phyloP scores from a whole-genome alignment of 345 rosid genomes.

The Turritis glabra region DNA sequence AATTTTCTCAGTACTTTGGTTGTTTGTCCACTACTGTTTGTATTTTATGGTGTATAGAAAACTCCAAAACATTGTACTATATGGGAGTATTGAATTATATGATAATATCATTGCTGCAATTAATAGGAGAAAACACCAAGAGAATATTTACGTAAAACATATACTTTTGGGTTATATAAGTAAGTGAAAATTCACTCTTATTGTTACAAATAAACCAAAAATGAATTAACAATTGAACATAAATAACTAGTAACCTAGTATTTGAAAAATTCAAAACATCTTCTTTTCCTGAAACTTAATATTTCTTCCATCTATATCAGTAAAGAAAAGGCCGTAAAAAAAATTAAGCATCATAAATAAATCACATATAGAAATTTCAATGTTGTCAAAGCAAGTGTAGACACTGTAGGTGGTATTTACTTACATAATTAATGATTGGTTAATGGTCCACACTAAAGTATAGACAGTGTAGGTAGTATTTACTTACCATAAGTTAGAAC shows the following conservation, averaged over 20 bases:
- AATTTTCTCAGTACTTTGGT: slow-evolving; percentile 27
- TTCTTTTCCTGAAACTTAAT: background rate
- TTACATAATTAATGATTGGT: background rate
- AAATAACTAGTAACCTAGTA: too few relatives aligned
- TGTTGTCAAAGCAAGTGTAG: background rate
- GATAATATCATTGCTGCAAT: background rate
- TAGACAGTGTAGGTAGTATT: background rate
- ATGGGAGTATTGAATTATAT: background rate
- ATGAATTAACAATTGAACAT: too few relatives aligned
- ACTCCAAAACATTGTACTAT: slow-evolving; percentile 26
- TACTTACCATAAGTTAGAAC: background rate
- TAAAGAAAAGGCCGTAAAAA: background rate
- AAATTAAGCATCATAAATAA: background rate
- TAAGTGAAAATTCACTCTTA: background rate
- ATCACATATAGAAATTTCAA: background rate
- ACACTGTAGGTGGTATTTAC: background rate
- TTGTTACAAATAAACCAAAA: too few relatives aligned
- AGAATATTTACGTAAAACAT: background rate
- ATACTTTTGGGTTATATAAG: background rate
- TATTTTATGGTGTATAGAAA: slow-evolving; percentile 1
- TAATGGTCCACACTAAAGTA: background rate
- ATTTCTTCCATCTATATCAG: background rate
- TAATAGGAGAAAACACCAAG: slow-evolving; percentile 2
- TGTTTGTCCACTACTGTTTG: slow-evolving; percentile 30
- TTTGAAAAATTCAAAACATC: background rate